phyloP scores from a whole-genome alignment of 495 filamentous ascomycete species.

The Friedmanniomyces simplex region DNA sequence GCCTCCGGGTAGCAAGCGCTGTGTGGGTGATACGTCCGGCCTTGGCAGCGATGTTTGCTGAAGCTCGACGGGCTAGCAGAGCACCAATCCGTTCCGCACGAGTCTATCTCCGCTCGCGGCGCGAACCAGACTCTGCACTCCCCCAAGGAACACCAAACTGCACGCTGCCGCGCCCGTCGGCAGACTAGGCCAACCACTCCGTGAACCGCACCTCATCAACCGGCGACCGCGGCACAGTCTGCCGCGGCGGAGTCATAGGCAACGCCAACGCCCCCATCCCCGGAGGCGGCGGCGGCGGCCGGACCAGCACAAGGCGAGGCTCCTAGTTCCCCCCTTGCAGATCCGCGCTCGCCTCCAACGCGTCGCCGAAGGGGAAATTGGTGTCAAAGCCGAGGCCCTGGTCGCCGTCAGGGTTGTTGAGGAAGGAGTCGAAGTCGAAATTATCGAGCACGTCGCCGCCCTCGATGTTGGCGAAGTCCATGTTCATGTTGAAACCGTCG shows the following conservation, averaged over 20 bases:
- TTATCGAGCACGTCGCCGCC: slow-evolving; percentile 66
- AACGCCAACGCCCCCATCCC: neutral
- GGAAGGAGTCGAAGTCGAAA: slow-evolving; percentile 95
- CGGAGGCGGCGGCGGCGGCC: neutral
- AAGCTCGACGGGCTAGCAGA: too few relatives aligned
- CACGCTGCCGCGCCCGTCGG: too few relatives aligned
- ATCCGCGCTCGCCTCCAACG: neutral
- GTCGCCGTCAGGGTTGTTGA: slow-evolving; percentile 51
- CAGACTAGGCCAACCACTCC: neutral
- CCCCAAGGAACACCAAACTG: too few relatives aligned
- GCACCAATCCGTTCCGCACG: too few relatives aligned
- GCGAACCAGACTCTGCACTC: too few relatives aligned
- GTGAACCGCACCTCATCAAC: neutral
- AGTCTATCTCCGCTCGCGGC: too few relatives aligned
- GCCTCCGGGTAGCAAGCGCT: too few relatives aligned
- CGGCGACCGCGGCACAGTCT: neutral
- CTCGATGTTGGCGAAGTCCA: slow-evolving; percentile 52
- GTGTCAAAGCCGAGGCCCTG: slow-evolving; percentile 45
- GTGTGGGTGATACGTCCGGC: too few relatives aligned
- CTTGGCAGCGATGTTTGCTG: too few relatives aligned
- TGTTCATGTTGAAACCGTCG: slow-evolving; percentile 28
- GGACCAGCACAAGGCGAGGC: neutral
- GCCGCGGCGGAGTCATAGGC: neutral
- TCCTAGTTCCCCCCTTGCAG: neutral
- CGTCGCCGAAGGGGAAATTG: slow-evolving; percentile 14